Conservation (phyloP, 1,284 basidiomycete genomes). For the Ceratobasidium sp. region DNA sequence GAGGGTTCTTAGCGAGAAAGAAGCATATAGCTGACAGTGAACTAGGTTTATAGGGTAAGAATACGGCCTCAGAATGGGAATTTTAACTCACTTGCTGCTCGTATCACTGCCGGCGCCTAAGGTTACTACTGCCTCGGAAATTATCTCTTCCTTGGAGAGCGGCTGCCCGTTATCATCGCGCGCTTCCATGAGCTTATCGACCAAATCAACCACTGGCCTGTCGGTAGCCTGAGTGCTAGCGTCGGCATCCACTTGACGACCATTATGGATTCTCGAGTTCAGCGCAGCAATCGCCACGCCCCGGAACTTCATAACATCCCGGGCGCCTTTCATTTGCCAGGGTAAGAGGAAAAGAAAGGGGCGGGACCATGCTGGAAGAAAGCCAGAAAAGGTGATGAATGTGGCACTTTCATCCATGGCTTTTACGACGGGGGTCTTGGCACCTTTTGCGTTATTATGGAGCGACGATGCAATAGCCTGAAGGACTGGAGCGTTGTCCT, state of each 20-base stretch:
- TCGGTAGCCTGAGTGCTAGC: too few relatives aligned
- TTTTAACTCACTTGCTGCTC: constrained; percentile 81
- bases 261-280: constrained; percentile 65
- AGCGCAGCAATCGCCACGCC: constrained; percentile 86
- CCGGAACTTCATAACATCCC: constrained; percentile 73
- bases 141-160: constrained; percentile 80
- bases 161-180: constrained; percentile 77
- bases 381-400: constrained; percentile 83
- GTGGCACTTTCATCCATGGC: constrained; percentile 91
- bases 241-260: background rate
- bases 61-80: too few relatives aligned
- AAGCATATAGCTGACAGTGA: too few relatives aligned
- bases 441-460: background rate
- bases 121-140: constrained; percentile 83
- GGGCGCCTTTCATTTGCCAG: constrained; percentile 74
- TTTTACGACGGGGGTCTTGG: constrained; percentile 77
- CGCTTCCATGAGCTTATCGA: constrained; percentile 77
- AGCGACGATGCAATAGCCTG: too few relatives aligned
- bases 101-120: constrained; percentile 85
- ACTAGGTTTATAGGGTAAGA: too few relatives aligned
- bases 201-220: constrained; percentile 51
- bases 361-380: constrained; percentile 66
- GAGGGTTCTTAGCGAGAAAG: too few relatives aligned
- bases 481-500: background rate
- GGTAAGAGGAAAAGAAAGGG: constrained; percentile 53